Evolutionary conservation across 192 early-diverging fungal species (phyloP).

Genomic region (Kickxella alabastrina): DNA sequence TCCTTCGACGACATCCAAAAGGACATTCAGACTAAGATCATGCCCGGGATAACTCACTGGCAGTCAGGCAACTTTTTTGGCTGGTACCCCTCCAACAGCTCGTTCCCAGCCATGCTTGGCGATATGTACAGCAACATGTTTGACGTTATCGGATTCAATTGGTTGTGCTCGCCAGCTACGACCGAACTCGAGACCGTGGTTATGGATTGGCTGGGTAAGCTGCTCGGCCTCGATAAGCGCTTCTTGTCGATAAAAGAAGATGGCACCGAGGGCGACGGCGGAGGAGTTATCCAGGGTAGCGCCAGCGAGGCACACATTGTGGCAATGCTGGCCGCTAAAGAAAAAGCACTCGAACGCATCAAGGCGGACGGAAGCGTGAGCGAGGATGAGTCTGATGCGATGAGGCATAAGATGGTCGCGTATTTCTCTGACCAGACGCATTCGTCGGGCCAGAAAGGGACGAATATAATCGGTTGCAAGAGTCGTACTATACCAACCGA

Average conservation of each 20-base stretch:
- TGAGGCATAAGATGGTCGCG: slow-evolving; percentile 49
- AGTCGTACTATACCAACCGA: slow-evolving; percentile 42
- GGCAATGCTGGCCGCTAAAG: slow-evolving; percentile 57
- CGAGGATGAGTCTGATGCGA: slow-evolving; percentile 23
- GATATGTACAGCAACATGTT: slow-evolving; percentile 65
- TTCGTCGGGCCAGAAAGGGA: slow-evolving; percentile 53
- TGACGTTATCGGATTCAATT: slow-evolving; percentile 53
- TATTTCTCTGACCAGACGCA: slow-evolving; percentile 66
- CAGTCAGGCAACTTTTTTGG: slow-evolving; percentile 63
- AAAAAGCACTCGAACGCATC: slow-evolving; percentile 44
- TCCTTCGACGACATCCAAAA: slow-evolving; percentile 42
- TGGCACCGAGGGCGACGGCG: slow-evolving; percentile 52
- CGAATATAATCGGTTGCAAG: slow-evolving; percentile 50
- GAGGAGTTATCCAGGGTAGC: slow-evolving; percentile 63
- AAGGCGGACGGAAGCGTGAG: slow-evolving; percentile 10
- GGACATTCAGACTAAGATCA: slow-evolving; percentile 56
- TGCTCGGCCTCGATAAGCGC: slow-evolving; percentile 55
- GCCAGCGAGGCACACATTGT: slow-evolving; percentile 59
- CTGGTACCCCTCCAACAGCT: slow-evolving; percentile 55
- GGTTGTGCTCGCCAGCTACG: slow-evolving; percentile 54
- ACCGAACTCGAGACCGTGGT: slow-evolving; percentile 63
- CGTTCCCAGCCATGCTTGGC: slow-evolving; percentile 57
- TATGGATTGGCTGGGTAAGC: slow-evolving; percentile 63
- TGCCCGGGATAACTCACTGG: slow-evolving; percentile 69
- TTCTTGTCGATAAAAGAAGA: slow-evolving; percentile 49